Percentiles rank a stretch among this genome's conserved stretches.
phyloP scores from a whole-genome alignment of 2,329 filamentous ascomycete genomes.

The Pestalotiopsis fici region DNA sequence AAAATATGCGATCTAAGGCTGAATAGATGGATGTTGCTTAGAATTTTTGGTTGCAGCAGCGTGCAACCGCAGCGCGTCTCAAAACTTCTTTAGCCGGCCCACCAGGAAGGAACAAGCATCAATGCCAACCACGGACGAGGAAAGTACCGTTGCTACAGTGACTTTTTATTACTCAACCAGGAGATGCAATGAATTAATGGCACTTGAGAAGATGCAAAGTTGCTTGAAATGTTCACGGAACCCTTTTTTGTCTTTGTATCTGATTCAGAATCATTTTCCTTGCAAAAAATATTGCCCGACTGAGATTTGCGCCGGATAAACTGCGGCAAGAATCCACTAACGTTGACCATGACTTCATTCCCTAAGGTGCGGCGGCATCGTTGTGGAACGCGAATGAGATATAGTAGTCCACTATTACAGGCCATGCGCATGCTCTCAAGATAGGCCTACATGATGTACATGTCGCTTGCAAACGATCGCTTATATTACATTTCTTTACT shows the following conservation, averaged over 20 bases:
- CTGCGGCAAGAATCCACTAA: neutral
- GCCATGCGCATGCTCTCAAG: no score
- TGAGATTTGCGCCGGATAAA: slow-evolving; percentile 8
- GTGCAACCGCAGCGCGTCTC: neutral
- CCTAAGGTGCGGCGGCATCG: neutral
- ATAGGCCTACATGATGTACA: no score
- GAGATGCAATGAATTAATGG: neutral
- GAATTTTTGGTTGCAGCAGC: slow-evolving; percentile 13
- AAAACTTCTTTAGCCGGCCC: neutral
- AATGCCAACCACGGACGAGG: neutral
- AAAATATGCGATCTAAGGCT: slow-evolving; percentile 13
- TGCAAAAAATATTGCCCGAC: neutral
- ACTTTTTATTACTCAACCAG: no score
- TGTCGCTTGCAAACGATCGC: no score
- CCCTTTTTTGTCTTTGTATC: neutral
- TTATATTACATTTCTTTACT: no score
- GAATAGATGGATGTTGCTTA: slow-evolving; percentile 2
- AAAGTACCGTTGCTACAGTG: no score
- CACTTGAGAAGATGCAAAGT: neutral
- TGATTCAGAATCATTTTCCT: no score
- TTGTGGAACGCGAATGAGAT: neutral
- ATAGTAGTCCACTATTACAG: neutral
- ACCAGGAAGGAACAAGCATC: neutral
- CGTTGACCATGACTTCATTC: slow-evolving; percentile 7
- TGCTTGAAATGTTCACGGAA: neutral